A percentile compares a stretch with the other conserved stretches of the same genome.
These are phyloP conservation scores for Apiotrichum brassicae DNA, from an alignment of 1,284 basidiomycete species.

Conservation along the genomic window DNA sequence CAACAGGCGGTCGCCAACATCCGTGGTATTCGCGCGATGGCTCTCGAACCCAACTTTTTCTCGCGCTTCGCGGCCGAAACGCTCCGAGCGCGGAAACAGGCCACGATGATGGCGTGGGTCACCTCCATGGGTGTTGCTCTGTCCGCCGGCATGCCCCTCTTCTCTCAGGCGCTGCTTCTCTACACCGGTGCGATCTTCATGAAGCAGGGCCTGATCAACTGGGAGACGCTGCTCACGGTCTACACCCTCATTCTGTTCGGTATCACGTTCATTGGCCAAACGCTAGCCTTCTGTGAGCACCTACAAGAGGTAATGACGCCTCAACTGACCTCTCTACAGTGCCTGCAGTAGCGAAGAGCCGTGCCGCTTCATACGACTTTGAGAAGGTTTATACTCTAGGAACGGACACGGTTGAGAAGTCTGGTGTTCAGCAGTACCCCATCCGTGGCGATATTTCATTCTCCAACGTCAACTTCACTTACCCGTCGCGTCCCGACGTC, in stretches of 20 bases:
- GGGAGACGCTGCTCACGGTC: conserved; percentile 79
- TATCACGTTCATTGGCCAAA: conserved; percentile 80
- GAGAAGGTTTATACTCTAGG: conserved; percentile 60
- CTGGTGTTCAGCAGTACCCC: conserved; percentile 60
- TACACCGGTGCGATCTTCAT: conserved; percentile 82
- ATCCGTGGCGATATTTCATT: conserved; percentile 63
- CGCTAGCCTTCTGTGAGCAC: conserved; percentile 77
- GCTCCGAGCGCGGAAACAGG: conserved; percentile 59
- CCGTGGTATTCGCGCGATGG: conserved; percentile 80
- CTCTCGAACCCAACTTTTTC: conserved; percentile 70
- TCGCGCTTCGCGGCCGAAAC: conserved; percentile 62
- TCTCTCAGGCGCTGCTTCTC: conserved; percentile 82
- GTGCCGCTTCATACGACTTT: conserved; percentile 73
- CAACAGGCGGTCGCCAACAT: conserved; percentile 72
- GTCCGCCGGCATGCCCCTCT: conserved; percentile 73
- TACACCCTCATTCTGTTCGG: conserved; percentile 89
- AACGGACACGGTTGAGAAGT: conserved; percentile 57
- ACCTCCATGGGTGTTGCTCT: conserved; percentile 78
- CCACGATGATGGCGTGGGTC: conserved; percentile 69
- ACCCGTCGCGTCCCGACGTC: conserved; percentile 69
- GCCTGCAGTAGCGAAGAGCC: conserved; percentile 69
- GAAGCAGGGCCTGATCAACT: conserved; percentile 70
- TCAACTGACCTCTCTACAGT: conserved; percentile 49
- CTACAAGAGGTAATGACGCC: neutral
- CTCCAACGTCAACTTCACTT: conserved; percentile 67